These are phyloP conservation scores for Diaporthe aspalathi DNA, from an alignment of 2,329 filamentous ascomycete genomes.

Conservation along the genomic window DNA sequence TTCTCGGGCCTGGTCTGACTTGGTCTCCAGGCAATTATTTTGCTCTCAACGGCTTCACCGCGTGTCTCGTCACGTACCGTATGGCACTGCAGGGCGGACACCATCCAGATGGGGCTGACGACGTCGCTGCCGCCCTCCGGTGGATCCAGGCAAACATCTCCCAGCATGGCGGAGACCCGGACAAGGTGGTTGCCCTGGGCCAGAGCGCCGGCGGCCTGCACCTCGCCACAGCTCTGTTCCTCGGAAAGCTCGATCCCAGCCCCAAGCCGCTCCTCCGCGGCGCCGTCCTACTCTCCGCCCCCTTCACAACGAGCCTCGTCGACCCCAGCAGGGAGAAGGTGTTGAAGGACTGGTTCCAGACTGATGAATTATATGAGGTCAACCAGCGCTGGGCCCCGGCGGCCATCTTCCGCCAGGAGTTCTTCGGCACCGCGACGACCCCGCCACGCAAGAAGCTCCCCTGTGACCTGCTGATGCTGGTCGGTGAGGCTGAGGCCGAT, in stretches of 20 bases:
- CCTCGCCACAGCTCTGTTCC: slow-evolving; percentile 38
- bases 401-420: slow-evolving; percentile 34
- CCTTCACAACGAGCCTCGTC: slow-evolving; percentile 21
- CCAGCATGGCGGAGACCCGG: slow-evolving; percentile 41
- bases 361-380: slow-evolving; percentile 23
- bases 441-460: slow-evolving; percentile 6
- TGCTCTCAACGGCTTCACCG: slow-evolving; percentile 43
- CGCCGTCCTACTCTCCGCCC: slow-evolving; percentile 38
- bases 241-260: slow-evolving; percentile 36
- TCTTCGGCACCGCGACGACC: slow-evolving; percentile 13
- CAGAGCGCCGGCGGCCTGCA: slow-evolving; percentile 41
- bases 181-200: slow-evolving; percentile 39
- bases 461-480: slow-evolving; percentile 36
- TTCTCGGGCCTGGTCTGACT: not conserved
- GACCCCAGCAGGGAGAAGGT: not conserved
- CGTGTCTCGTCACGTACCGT: slow-evolving; percentile 44
- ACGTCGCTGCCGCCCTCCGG: slow-evolving; percentile 35
- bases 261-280: slow-evolving; percentile 31
- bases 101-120: slow-evolving; percentile 40
- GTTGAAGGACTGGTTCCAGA: slow-evolving; percentile 33
- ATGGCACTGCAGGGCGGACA: slow-evolving; percentile 40
- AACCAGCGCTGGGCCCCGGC: slow-evolving; percentile 30
- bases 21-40: slow-evolving; percentile 42
- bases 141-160: slow-evolving; percentile 42
- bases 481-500: slow-evolving; percentile 40